These are phyloP conservation scores for Diaporthe destruens DNA, from an alignment of 2,329 filamentous ascomycete genomes.

Conservation along the genomic window DNA sequence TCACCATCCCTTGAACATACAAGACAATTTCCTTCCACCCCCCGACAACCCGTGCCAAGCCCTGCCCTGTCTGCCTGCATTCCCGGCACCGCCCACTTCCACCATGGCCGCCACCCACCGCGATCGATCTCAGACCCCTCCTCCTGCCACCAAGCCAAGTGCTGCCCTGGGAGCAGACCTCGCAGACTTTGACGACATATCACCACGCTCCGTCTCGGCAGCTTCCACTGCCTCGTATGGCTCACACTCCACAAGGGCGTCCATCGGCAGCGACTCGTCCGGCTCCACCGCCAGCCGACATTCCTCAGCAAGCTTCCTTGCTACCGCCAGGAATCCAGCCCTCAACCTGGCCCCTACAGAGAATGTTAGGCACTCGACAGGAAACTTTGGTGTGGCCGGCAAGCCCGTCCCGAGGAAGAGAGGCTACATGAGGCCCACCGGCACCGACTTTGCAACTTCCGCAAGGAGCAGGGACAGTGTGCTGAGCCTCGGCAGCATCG, in stretches of 20 bases:
- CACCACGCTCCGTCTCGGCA: conserved; percentile 72
- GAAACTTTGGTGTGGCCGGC: conserved; percentile 51
- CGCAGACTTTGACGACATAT: conserved; percentile 61
- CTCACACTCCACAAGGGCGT: conserved; percentile 64
- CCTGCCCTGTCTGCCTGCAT: background rate
- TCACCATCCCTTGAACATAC: conserved; percentile 20
- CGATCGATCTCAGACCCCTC: conserved; percentile 70
- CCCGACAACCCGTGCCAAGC: conserved; percentile 8
- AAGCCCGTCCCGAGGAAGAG: conserved; percentile 66
- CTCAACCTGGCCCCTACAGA: conserved; percentile 49
- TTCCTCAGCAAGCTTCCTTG: conserved; percentile 70
- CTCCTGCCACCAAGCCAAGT: conserved; percentile 72
- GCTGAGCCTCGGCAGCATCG: conserved; percentile 95
- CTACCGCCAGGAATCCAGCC: conserved; percentile 59
- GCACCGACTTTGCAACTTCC: conserved; percentile 89
- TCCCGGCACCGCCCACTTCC: conserved; percentile 14
- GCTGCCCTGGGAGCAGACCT: conserved; percentile 68
- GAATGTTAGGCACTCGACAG: conserved; percentile 59
- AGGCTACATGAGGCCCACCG: conserved; percentile 89
- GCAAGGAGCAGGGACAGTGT: conserved; percentile 93
- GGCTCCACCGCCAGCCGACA: conserved; percentile 68
- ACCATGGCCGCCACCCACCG: conserved; percentile 54
- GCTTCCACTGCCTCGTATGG: conserved; percentile 70
- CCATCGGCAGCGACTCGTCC: conserved; percentile 65
- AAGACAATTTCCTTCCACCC: background rate